Conservation (phyloP, 129 eudicot genomes). For the Logfia minima region DNA sequence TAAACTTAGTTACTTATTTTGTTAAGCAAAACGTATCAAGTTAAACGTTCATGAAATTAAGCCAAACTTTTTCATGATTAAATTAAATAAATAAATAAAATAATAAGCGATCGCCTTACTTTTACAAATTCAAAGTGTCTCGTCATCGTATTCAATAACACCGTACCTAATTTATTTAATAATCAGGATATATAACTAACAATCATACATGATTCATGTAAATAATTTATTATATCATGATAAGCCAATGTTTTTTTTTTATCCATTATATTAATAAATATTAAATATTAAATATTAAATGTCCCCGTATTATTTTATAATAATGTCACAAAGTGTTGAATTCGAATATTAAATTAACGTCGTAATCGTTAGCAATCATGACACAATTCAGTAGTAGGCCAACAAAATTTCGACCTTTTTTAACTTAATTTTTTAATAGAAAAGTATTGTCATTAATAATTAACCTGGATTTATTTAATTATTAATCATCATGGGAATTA, state of each 20-base stretch:
- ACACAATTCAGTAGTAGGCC: slow-evolving; percentile 32
- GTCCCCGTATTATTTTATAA: neutral
- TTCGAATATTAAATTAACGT: slow-evolving; percentile 17
- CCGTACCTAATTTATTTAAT: slow-evolving; percentile 27
- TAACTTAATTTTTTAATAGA: neutral
- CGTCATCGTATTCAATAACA: slow-evolving; percentile 20
- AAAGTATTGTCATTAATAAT: slow-evolving; percentile 6
- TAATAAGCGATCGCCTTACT: neutral
- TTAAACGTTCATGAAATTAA: too few relatives aligned
- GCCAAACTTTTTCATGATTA: too few relatives aligned
- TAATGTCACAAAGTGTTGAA: slow-evolving; percentile 16
- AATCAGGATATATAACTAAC: slow-evolving; percentile 16
- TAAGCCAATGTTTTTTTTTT: neutral
- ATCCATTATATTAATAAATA: too few relatives aligned
- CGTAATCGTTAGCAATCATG: slow-evolving; percentile 31
- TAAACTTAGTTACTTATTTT: too few relatives aligned
- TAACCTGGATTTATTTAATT: slow-evolving; percentile 23
- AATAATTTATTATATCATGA: slow-evolving; percentile 24
- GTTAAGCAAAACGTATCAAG: too few relatives aligned
- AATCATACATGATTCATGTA: neutral
- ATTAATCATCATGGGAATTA: slow-evolving; percentile 4
- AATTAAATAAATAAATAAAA: neutral
- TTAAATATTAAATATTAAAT: neutral
- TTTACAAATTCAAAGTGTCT: slow-evolving; percentile 24
- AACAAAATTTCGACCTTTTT: slow-evolving; percentile 26